Evolutionary conservation across 768 basidiomycete genomes (phyloP).

Genomic region (Russula ochroleuca): DNA sequence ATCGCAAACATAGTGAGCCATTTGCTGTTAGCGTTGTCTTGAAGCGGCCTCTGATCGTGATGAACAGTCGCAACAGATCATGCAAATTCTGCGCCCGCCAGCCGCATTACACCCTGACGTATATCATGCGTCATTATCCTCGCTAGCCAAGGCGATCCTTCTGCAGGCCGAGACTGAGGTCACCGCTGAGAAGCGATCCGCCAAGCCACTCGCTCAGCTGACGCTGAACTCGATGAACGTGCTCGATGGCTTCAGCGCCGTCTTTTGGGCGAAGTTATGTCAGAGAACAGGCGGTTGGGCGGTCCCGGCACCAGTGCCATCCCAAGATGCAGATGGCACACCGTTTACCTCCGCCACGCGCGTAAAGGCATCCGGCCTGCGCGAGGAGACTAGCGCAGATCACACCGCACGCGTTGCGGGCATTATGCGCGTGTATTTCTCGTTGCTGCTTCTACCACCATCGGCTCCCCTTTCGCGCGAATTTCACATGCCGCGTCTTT

Average conservation of each 20-base stretch:
- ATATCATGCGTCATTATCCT: conserved; percentile 76
- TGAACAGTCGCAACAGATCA: conserved; percentile 40
- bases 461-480: conserved; percentile 44
- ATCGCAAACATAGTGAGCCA: conserved; percentile 62
- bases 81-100: conserved; percentile 39
- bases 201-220: conserved; percentile 76
- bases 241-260: conserved; percentile 55
- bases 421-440: conserved; percentile 83
- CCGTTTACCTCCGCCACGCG: conserved; percentile 43
- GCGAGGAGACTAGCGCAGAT: conserved; percentile 52
- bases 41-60: conserved; percentile 27
- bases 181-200: conserved; percentile 80
- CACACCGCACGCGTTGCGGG: conserved; percentile 68
- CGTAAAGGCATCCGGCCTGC: conserved; percentile 54
- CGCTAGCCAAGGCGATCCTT: conserved; percentile 84
- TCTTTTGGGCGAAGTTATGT: conserved; percentile 81
- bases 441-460: conserved; percentile 47
- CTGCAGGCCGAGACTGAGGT: conserved; percentile 94
- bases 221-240: conserved; percentile 60
- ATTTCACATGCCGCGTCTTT: conserved; percentile 61
- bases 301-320: conserved; percentile 59
- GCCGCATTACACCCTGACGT: conserved; percentile 37
- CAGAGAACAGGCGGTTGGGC: conserved; percentile 89
- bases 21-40: conserved; percentile 17
- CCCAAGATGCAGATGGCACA: conserved; percentile 46